Conservation (phyloP, 202 grass and related monocot genomes). For the Setaria italica region DNA sequence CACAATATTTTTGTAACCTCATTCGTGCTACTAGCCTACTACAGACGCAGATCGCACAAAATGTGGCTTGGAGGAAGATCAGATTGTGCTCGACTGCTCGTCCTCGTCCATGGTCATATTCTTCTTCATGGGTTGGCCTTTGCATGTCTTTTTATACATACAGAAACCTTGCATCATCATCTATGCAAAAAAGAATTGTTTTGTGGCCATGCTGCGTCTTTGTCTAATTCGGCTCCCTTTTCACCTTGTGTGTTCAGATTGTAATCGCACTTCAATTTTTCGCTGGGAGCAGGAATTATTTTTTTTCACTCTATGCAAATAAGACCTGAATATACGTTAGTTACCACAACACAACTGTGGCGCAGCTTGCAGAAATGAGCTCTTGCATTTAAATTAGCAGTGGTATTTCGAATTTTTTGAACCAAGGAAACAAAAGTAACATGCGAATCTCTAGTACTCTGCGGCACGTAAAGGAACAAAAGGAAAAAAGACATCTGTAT, state of each 20-base stretch:
- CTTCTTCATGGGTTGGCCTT: neutral
- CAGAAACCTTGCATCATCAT: conserved; percentile 6
- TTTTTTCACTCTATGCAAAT: neutral
- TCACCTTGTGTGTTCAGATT: neutral
- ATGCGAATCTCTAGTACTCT: conserved; percentile 45
- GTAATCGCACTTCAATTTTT: neutral
- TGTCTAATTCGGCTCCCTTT: conserved; percentile 11
- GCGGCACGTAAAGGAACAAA: conserved; percentile 34
- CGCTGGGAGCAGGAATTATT: neutral
- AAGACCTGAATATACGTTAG: neutral
- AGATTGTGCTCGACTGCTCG: neutral
- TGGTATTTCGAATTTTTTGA: conserved; percentile 35
- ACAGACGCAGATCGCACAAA: neutral
- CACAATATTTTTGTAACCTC: neutral
- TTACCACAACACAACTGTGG: neutral
- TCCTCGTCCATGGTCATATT: neutral
- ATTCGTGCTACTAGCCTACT: neutral
- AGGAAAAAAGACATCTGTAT: conserved; percentile 51
- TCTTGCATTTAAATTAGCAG: conserved; percentile 43
- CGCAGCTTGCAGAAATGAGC: neutral
- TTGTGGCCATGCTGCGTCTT: conserved; percentile 14
- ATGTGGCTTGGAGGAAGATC: neutral
- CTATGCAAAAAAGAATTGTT: conserved; percentile 1
- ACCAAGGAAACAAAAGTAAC: conserved; percentile 44
- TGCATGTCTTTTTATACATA: conserved; percentile 2